These are phyloP conservation scores for Didymella pomorum DNA, from an alignment of 2,329 filamentous ascomycete species.

Conservation along the genomic window DNA sequence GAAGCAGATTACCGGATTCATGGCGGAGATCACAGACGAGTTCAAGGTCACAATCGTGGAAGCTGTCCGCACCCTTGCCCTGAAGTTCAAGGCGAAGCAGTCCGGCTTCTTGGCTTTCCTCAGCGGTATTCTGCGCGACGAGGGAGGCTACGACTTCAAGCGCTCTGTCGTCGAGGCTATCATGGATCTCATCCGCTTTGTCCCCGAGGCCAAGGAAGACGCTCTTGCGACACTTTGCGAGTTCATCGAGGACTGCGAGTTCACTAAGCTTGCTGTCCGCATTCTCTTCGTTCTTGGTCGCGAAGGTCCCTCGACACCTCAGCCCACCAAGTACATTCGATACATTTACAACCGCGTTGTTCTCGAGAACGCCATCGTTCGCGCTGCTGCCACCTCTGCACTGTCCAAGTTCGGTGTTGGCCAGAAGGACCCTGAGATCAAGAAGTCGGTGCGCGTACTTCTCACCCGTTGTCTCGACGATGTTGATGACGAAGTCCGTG, in stretches of 20 bases:
- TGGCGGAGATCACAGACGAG: constrained; percentile 98
- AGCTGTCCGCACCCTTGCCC: constrained; percentile 91
- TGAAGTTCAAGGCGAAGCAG: constrained; percentile 98
- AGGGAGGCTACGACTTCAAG: constrained; percentile 99
- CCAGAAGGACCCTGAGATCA: constrained; percentile 95
- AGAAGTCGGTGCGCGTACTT: constrained; percentile 91
- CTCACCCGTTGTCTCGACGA: constrained; percentile 94
- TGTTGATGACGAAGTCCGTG: constrained; percentile 95
- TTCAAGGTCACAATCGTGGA: constrained; percentile 99
- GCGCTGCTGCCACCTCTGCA: constrained; percentile 93
- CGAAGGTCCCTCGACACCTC: constrained; percentile 92
- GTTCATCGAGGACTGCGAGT: constrained; percentile 99
- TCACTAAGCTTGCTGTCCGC: constrained; percentile 95
- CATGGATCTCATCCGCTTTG: constrained; percentile 99
- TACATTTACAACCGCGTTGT: constrained; percentile 99
- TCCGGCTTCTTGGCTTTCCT: constrained; percentile 97
- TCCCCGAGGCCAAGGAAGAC: constrained; percentile 82
- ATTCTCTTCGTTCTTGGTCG: constrained; percentile 93
- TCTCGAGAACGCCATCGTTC: constrained; percentile 93
- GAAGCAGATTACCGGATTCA: constrained; percentile 98
- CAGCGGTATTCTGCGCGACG: constrained; percentile 93
- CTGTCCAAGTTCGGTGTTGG: constrained; percentile 95
- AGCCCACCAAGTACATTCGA: constrained; percentile 97
- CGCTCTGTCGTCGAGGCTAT: constrained; percentile 97
- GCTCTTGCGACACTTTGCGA: constrained; percentile 96